phyloP scores from a whole-genome alignment of 306 rosid species.

The Lagenaria siceraria region DNA sequence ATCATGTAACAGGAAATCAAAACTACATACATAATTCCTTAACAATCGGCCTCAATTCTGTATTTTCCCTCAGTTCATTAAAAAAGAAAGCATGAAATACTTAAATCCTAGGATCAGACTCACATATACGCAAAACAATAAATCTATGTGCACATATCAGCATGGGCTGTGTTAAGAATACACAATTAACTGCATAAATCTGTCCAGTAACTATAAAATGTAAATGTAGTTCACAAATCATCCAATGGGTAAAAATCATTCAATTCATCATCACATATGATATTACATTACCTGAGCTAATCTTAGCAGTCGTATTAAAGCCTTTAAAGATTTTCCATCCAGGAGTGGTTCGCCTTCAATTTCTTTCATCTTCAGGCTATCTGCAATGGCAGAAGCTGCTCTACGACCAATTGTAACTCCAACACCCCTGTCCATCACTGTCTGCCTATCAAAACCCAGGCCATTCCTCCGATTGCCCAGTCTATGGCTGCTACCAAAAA shows the following conservation, averaged over 20 bases:
- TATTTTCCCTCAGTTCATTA: background rate
- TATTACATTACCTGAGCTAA: conserved; percentile 68
- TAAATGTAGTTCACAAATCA: background rate
- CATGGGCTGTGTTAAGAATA: background rate
- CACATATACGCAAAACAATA: background rate
- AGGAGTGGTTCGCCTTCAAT: conserved; percentile 84
- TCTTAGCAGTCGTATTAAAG: conserved; percentile 82
- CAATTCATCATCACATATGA: conserved; percentile 13
- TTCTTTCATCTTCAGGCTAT: conserved; percentile 67
- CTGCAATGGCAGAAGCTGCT: conserved; percentile 53
- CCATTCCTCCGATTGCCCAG: conserved; percentile 78
- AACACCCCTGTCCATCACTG: conserved; percentile 92
- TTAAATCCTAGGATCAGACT: background rate
- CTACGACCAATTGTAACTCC: conserved; percentile 82
- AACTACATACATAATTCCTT: background rate
- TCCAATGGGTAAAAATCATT: background rate
- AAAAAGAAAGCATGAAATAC: background rate
- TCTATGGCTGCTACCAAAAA: conserved; percentile 70
- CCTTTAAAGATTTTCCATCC: conserved; percentile 73
- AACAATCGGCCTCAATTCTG: background rate
- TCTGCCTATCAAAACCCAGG: conserved; percentile 75
- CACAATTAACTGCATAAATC: background rate
- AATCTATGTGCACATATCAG: background rate
- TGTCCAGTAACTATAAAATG: background rate
- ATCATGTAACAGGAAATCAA: background rate